Conservation (phyloP, 2,329 filamentous ascomycete genomes). For the Colletotrichum falcatum region DNA sequence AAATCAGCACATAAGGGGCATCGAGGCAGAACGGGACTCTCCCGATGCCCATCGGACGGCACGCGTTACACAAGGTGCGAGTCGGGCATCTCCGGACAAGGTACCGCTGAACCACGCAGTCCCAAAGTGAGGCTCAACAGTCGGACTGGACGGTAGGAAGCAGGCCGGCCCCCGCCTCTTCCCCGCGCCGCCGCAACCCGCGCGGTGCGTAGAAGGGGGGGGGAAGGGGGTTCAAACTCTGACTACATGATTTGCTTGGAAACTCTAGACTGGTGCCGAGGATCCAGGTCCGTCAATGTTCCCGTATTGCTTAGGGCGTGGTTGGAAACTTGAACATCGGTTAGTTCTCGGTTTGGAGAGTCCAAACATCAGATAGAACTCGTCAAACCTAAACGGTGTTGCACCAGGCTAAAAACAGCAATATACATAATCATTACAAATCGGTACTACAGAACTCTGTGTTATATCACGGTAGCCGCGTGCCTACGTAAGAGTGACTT, state of each 20-base stretch:
- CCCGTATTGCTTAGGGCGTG: too few species aligned
- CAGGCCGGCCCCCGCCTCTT: background rate
- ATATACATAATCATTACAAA: too few species aligned
- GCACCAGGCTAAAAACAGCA: too few species aligned
- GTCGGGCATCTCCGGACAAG: background rate
- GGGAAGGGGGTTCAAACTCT: conserved; percentile 10
- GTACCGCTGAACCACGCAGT: background rate
- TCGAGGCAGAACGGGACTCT: background rate
- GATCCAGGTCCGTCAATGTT: background rate
- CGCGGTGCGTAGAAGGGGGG: background rate
- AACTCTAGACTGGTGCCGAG: conserved; percentile 17
- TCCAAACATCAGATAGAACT: too few species aligned
- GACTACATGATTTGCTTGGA: conserved; percentile 1
- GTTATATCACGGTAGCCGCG: too few species aligned
- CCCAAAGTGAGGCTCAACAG: background rate
- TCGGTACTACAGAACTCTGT: too few species aligned
- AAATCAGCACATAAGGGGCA: background rate
- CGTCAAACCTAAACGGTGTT: too few species aligned
- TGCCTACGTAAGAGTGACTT: too few species aligned
- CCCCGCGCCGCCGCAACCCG: background rate
- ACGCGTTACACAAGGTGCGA: too few species aligned
- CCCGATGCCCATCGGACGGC: too few species aligned
- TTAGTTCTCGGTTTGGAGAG: too few species aligned
- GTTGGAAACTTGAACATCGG: too few species aligned
- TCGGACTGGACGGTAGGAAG: background rate